These are phyloP conservation scores for Drosera spatulata DNA, from an alignment of 179 eudicot species.

Conservation along the genomic window DNA sequence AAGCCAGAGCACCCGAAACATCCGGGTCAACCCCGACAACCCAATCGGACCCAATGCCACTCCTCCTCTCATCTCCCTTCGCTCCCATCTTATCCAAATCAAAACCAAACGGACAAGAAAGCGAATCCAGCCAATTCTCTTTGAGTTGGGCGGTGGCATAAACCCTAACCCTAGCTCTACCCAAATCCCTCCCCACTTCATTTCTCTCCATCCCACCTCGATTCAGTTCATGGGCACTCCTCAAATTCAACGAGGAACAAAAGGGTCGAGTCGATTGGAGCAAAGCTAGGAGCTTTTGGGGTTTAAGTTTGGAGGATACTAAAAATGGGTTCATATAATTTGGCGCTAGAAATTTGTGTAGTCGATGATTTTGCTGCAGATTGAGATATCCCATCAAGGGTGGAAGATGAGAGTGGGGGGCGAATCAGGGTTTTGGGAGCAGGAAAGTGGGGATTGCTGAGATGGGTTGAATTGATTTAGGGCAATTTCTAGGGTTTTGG, in stretches of 20 bases:
- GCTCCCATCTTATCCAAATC: slow-evolving; percentile 2
- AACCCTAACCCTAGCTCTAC: slow-evolving; percentile 10
- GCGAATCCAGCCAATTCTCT: slow-evolving; percentile 49
- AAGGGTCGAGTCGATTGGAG: slow-evolving; percentile 10
- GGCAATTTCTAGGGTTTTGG: neutral
- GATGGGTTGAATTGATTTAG: neutral
- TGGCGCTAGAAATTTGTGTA: neutral
- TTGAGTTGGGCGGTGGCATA: slow-evolving; percentile 28
- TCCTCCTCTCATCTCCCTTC: neutral
- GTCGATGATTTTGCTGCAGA: slow-evolving; percentile 7
- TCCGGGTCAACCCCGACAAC: slow-evolving; percentile 85
- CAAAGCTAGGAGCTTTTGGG: slow-evolving; percentile 13
- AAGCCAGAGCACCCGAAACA: slow-evolving; percentile 65
- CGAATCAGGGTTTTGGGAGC: neutral
- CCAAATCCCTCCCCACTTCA: slow-evolving; percentile 2
- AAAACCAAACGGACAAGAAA: slow-evolving; percentile 26
- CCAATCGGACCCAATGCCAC: slow-evolving; percentile 30
- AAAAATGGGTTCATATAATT: slow-evolving; percentile 32
- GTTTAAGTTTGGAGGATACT: slow-evolving; percentile 15
- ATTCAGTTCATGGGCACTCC: slow-evolving; percentile 11
- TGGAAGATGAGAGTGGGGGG: neutral
- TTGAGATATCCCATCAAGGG: slow-evolving; percentile 18
- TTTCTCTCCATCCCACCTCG: slow-evolving; percentile 10
- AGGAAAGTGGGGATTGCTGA: neutral
- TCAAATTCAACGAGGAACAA: slow-evolving; percentile 12